Base-by-base conservation (phyloP, 164 flowering plant species). In the Nymphaea colorata region DNA sequence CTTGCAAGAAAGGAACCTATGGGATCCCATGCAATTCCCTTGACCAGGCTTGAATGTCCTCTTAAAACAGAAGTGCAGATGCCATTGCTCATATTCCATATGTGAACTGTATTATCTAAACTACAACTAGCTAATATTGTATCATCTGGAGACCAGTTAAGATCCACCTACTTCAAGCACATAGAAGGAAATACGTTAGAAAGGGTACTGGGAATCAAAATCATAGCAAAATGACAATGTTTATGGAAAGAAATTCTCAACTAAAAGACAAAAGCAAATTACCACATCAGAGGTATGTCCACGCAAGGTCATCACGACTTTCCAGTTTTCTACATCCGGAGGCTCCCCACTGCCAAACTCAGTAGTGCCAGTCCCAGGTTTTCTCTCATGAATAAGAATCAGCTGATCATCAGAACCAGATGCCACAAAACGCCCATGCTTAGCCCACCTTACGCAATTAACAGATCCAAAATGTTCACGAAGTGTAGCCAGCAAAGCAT, bases 271-370 rank as follows among this genome's bases (percentile, higher is more conserved):
- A 15, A 51, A 51, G 57, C 14, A 59, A 47, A 83, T 89, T 90
- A 95, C 99, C 98, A 95, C 99, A 75, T 95, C 99, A 3, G 99
- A 98, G 66, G 99, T 90, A 81, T 95, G 99, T 42, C 99, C 99
- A 72, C 99, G 86, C 74, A 95, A 79, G 66, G 98, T 92, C 88
- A 95, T 81, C 62, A 79, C 76, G 61, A 90, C 95, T 76, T 95
- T 95, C 99, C 99, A 95, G 68, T 95, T 95, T 81, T 95, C 99
- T 62, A 93, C 84, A 84, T 95, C 98, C 0, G 98, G 95, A 59
- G 99, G 93, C 82, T 95, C 99, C 68, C 99, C 98, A 66, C 99
- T 95, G 44, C 98, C 99, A 81, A 95, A 95, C 70, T 95, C 99
- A 3, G 97, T 89, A 44, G 94, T 95, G 69, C 99, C 98, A n/a